phyloP scores from a whole-genome alignment of 83 land plant genomes.

The Isoetes engelmannii region DNA sequence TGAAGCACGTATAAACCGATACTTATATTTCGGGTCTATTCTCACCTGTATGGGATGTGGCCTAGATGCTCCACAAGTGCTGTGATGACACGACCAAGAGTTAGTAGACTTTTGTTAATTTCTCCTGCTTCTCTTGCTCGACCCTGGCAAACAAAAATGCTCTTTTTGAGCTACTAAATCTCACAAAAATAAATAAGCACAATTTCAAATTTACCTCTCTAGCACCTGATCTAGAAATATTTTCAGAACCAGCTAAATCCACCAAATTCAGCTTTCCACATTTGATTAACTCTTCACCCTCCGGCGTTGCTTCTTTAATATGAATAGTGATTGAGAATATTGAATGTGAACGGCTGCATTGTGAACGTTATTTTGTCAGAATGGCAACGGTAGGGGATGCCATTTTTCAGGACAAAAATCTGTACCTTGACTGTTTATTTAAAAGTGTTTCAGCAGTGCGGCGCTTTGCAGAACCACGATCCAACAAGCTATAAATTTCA shows the following conservation, averaged over 20 bases:
- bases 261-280: slow-evolving; percentile 96
- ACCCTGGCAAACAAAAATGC: slow-evolving; percentile 50
- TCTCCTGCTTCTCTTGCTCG: slow-evolving; percentile 99
- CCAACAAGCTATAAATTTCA: neutral
- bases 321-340: slow-evolving; percentile 94
- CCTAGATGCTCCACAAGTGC: slow-evolving; percentile 97
- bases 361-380: neutral
- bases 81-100: slow-evolving; percentile 93
- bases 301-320: slow-evolving; percentile 95
- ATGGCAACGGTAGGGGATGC: neutral
- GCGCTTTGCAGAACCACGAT: neutral
- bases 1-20: neutral
- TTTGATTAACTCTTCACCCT: slow-evolving; percentile 96
- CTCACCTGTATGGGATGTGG: slow-evolving; percentile 96
- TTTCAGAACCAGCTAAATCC: slow-evolving; percentile 97
- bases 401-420: too few species aligned
- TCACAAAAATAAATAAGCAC: neutral
- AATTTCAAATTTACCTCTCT: slow-evolving; percentile 67
- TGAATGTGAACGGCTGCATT: slow-evolving; percentile 96
- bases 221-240: slow-evolving; percentile 95
- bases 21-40: neutral
- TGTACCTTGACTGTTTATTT: slow-evolving; percentile 71
- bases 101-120: slow-evolving; percentile 92
- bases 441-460: neutral
- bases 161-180: neutral